A percentile compares a stretch with the other conserved stretches of the same genome.
These are phyloP conservation scores for Climacium dendroides DNA, from an alignment of 225 moss, liverwort and hornwort genomes.

Conservation along the genomic window DNA sequence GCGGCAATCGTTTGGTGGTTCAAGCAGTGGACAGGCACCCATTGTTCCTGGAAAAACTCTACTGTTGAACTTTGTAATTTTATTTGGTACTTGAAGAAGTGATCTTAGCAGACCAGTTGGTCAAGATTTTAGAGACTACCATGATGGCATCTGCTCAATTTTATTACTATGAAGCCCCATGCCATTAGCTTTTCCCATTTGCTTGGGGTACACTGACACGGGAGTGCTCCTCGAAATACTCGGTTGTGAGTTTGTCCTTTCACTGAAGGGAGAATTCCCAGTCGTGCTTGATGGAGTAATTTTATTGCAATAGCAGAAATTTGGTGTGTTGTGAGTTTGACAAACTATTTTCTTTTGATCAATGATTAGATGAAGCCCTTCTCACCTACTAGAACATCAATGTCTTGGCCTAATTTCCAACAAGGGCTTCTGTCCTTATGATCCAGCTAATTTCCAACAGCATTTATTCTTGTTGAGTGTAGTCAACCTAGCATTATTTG, in stretches of 20 bases:
- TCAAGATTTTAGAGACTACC: not conserved
- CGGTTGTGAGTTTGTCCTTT: not conserved
- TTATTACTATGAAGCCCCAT: not conserved
- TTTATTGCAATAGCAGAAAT: not conserved
- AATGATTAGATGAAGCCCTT: not conserved
- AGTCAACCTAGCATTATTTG: not conserved
- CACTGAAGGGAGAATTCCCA: not conserved
- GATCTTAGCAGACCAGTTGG: not conserved
- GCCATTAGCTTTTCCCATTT: not conserved
- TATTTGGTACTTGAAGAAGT: not conserved
- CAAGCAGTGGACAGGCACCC: constrained; percentile 5
- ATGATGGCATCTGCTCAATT: not conserved
- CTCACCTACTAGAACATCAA: not conserved
- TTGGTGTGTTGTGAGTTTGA: not conserved
- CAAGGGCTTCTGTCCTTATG: not conserved
- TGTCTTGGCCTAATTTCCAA: too few relatives aligned
- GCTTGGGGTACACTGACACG: not conserved
- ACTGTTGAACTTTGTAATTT: constrained; percentile 15
- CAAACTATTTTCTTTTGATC: not conserved
- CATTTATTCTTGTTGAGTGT: not conserved
- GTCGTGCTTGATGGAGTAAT: not conserved
- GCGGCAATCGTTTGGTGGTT: not conserved
- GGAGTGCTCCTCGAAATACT: not conserved
- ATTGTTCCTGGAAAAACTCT: constrained; percentile 8
- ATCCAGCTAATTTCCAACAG: not conserved